Evolutionary conservation across 192 early-diverging fungal species (phyloP), one percentile per base, ranked within the genome.

Genomic region (Coemansia sp.): DNA sequence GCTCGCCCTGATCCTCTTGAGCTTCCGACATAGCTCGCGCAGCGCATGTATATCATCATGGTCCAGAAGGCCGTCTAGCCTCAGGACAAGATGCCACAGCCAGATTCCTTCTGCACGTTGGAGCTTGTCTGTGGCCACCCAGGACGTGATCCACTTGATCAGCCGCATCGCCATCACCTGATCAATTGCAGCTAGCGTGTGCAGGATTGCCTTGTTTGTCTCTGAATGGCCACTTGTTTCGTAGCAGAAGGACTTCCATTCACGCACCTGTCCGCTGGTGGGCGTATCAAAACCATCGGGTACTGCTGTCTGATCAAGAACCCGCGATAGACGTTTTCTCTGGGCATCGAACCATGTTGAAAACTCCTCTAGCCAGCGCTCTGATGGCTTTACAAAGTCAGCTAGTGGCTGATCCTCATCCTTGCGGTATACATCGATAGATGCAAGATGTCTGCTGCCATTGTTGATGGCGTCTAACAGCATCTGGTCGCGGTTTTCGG

Each of bases 161-260:
- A 79, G 61, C 23, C 71, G 67, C 52, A 79, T 46, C 1, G 68
- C 58, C 71, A 64, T 74, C 12, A 57, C 52, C 49, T 79, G 77
- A 42, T 79, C 71, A 34, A 71, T 74, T 12, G 61, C 29, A 23
- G 71, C 71, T 39, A 79, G 31, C 8, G 77, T 61, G 43, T 63
- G 42, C 20, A 73, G 37, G 20, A 79, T 74, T 2, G 26, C 51
- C 18, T 26, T 56, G 51, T 29, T 64, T 20, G 51, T 58, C 7
- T 29, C 10, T 3, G 15, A 6, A 51, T 57, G 23, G n/a, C 28
- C 35, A 55, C 26, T 59, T 34, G 57, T 37, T 5, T 55, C 49
- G 43, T 79, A 79, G 64, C 77, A 79, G 39, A 74, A 59, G 21
- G 48, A 6, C 68, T 57, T 79, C 77, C 77, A 79, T 23, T 70